These are phyloP conservation scores for Myrica gale DNA, from an alignment of 306 rosid species.

Conservation along the genomic window DNA sequence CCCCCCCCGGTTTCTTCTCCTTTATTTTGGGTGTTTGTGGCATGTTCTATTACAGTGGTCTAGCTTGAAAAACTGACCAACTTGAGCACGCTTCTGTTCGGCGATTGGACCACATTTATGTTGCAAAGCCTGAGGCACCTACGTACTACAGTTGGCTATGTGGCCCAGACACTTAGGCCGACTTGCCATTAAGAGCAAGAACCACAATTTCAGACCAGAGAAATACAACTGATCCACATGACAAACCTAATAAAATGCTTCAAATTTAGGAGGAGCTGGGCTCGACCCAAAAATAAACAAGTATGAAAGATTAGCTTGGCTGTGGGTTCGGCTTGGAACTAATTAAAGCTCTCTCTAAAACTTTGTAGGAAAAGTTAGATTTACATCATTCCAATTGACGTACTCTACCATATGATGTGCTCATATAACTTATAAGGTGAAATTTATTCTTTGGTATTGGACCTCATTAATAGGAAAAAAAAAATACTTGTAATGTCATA, in stretches of 20 bases:
- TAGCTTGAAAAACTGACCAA: neutral
- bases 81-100: conserved; percentile 10
- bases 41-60: too few relatives aligned
- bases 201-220: neutral
- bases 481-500: too few relatives aligned
- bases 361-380: too few relatives aligned
- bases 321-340: neutral
- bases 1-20: neutral
- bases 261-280: too few relatives aligned
- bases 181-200: conserved; percentile 1
- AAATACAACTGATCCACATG: neutral
- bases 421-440: too few relatives aligned
- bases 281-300: too few relatives aligned
- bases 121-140: conserved; percentile 10
- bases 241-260: too few relatives aligned
- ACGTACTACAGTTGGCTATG: neutral
- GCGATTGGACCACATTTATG: conserved; percentile 9
- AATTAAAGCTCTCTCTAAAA: neutral
- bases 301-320: neutral
- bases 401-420: too few relatives aligned
- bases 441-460: too few relatives aligned
- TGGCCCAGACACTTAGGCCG: neutral
- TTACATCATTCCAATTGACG: too few relatives aligned
- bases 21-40: neutral
- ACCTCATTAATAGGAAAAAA: too few relatives aligned